Evolutionary conservation across 805 yeast genomes (phyloP), one percentile per base, ranked within the genome.

Genomic region (Peterozyma xylosa): DNA sequence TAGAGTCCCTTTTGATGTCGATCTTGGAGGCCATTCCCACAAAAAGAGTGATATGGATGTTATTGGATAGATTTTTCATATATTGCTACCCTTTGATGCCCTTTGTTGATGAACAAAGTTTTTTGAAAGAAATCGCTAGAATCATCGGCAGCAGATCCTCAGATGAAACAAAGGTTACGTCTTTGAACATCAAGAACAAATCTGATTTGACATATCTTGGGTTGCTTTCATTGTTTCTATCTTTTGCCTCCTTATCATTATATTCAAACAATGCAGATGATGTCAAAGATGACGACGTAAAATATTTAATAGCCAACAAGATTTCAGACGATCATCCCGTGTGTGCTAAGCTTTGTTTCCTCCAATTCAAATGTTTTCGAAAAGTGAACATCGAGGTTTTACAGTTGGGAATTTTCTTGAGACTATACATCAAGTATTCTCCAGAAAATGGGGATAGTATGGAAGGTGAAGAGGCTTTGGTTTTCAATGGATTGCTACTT

Each of bases 401-500:
- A 30, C 80, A 74, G 53, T 59, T 71, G 29, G 56, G 72, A 3
- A 47, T 70, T 37, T 56, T 64, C 36, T 52, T 64, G 33, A 58
- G 73, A 45, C 49, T 62, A 34, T 75, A 75, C 57, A 70, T 59
- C 49, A 57, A 52, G 30, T 50, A 60, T 47, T 62, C 75, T 0
- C 77, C 74, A 4, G 78, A 73, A 51, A 75, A 73, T 51, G 74
- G 76, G 17, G 79, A 75, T 49, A 75, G 75, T 7, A 55, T 60
- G 3, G 70, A 67, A 38, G 70, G 68, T 10, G 59, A 67, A 14
- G 71, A 68, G 44, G 64, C 73, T 1, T 58, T 55, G 33, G 58
- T 68, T 3, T 60, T 58, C 38, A 60, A 57, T 32, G 71, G 70
- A 1, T 48, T 69, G 33, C 48, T 70, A 7, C 45, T 60, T 9